Evolutionary conservation across 2,329 filamentous ascomycete species (phyloP), one percentile per base, ranked within the genome.

Genomic region (Talaromyces rugulosus): DNA sequence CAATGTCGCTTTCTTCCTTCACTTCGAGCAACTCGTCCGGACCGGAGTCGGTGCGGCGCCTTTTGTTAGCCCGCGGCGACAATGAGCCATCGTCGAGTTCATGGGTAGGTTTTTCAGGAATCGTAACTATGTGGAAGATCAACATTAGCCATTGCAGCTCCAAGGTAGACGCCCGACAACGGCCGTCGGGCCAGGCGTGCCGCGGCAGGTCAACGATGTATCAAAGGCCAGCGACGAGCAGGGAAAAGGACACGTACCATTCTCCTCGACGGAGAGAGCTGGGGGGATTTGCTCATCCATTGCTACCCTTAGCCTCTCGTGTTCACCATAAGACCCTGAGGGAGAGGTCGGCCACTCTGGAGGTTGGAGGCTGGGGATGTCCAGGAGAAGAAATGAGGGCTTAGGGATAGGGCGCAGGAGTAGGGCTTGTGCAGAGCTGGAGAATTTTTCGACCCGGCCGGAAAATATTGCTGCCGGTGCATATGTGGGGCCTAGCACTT

Each of bases 351-450:
- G 64, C 59, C 64, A 63, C 61, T 64, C 61, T 65, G 63, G 66
- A 54, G 55, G 61, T 44, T 14, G 18, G 27, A 52, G 52, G 42
- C 40, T 40, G 61, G 42, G 50, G 70, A 70, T 71, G 75, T 77
- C 76, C 77, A 70, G 73, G 75, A 78, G 73, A 68, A 78, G 76
- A 77, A 78, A 78, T 78, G 71, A 78, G 77, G 77, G 77, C 75
- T 78, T 78, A 78, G 76, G 76, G 76, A 68, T 77, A 79, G 77
- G 77, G 77, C 77, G 75, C 74, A 70, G 67, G 68, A 69, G 71
- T 79, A 79, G 77, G 77, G 77, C 75, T 79, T 70, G 64, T 36
- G 65, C 65, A 54, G 40, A 56, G 53, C 55, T 58, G 53, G 23
- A 57, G 58, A 63, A 58, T 47, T 63, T 58, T 63, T 51, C 31